Evolutionary conservation across 495 filamentous ascomycete species (phyloP), one percentile per base, ranked within the genome.

Genomic region (Gamarada debralockiae): DNA sequence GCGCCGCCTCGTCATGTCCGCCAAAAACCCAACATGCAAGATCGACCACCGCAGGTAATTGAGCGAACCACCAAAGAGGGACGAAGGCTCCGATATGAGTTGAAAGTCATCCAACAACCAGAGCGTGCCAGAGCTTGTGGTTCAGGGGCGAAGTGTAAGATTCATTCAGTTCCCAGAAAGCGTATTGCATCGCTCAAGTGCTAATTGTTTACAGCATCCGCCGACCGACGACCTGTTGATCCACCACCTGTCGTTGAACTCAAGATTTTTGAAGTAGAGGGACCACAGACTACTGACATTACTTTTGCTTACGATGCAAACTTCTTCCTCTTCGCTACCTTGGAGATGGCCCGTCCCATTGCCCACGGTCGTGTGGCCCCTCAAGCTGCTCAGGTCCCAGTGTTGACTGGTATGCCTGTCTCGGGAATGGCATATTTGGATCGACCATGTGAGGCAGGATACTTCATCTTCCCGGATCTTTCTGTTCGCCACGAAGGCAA

Each of bases 381-480:
- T 20, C 76, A 81, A 3, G 70, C 83, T 21, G 72, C 77, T 14
- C 84, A 84, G 23, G 80, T 81, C 33, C 84, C 85, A 21, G 90
- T 97, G 33, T 76, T 98, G 56, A 98, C 95, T 1, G 93, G 93
- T 61, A 91, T 95, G 58, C 91, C 92, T 1, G 93, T 97, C 6
- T 95, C 95, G 36, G 95, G 93, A 36, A 95, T 97, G 77, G 92
- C 92, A 18, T 97, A 97, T 66, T 76, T 98, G 22, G 93, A 98
- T 62, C 90, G 95, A 23, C 93, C 93, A 0, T 75, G 73, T 18
- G 90, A 89, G 37, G 93, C 92, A 40, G 93, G 95, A 48, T 98
- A 97, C 69, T 98, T 98, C 66, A 86, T 98, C 69, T 98, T 98
- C 63, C 93, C 95, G 0, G 93, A 98, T 70, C 75, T 98, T 33